phyloP scores from a whole-genome alignment of 148 eudicot genomes.

The Chenopodium album region DNA sequence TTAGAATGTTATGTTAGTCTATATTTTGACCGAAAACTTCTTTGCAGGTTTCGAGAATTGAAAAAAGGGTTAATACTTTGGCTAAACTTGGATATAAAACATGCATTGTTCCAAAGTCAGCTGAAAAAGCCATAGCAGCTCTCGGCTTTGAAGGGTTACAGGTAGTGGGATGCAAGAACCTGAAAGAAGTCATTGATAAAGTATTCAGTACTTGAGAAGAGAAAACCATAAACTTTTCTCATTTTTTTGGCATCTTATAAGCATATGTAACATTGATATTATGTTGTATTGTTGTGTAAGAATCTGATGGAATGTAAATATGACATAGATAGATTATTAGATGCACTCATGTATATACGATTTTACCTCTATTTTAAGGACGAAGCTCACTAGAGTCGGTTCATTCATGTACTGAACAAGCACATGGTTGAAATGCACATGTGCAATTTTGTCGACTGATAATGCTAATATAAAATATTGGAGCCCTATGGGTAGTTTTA shows the following conservation, averaged over 20 bases:
- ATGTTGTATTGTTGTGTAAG: conserved; percentile 5
- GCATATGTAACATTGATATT: neutral
- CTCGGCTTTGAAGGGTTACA: conserved; percentile 38
- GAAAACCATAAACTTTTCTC: neutral
- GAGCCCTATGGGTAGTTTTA: neutral
- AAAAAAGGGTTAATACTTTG: conserved; percentile 70
- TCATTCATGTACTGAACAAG: neutral
- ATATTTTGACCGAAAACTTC: neutral
- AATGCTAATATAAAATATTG: neutral
- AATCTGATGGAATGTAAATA: conserved; percentile 10
- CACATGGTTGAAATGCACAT: neutral
- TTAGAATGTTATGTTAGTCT: neutral
- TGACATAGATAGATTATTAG: neutral
- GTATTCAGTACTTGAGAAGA: conserved; percentile 41
- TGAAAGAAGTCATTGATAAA: conserved; percentile 70
- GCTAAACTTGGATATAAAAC: conserved; percentile 81
- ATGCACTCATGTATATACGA: neutral
- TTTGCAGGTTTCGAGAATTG: conserved; percentile 78
- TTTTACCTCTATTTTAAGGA: neutral
- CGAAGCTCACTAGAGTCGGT: neutral
- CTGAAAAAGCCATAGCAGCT: conserved; percentile 46
- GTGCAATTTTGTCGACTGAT: neutral
- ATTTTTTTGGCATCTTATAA: neutral
- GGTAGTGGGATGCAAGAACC: conserved; percentile 67
- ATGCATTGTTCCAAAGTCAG: conserved; percentile 65